phyloP scores from a whole-genome alignment of 495 filamentous ascomycete genomes.

The Pseudotulostoma volvatum region DNA sequence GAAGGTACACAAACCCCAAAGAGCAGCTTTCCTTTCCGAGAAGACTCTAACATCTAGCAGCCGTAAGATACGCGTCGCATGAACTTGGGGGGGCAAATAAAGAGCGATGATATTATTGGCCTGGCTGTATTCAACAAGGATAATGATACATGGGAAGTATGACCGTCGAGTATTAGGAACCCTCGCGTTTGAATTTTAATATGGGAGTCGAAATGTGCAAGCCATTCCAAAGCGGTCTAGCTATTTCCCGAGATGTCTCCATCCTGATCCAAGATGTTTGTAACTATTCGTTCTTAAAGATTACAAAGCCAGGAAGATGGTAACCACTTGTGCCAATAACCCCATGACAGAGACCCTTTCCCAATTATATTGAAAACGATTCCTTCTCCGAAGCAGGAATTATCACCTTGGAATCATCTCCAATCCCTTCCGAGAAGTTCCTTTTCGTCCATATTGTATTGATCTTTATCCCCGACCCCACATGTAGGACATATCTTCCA shows the following conservation, averaged over 20 bases:
- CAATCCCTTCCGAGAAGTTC: not conserved
- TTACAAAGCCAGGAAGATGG: not conserved
- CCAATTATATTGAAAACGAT: not conserved
- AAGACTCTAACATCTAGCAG: constrained; percentile 9
- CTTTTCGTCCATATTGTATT: not conserved
- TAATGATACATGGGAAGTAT: not conserved
- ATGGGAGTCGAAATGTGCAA: not conserved
- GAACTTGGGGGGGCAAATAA: constrained; percentile 4
- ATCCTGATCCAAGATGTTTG: not conserved
- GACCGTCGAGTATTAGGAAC: not conserved
- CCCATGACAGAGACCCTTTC: not conserved
- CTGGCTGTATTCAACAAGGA: not conserved
- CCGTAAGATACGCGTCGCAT: constrained; percentile 9
- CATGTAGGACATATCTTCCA: not conserved
- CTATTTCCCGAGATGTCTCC: not conserved
- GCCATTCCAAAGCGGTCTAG: not conserved
- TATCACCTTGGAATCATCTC: not conserved
- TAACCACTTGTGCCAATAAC: not conserved
- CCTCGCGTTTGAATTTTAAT: not conserved
- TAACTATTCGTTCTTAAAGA: not conserved
- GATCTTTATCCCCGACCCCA: not conserved
- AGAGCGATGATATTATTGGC: constrained; percentile 7
- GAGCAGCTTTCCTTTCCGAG: no score
- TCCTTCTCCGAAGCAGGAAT: not conserved
- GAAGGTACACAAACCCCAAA: no score